Percentiles rank a stretch among this genome's conserved stretches.
phyloP scores from a whole-genome alignment of 805 yeast species.

The Teunomyces pallodes region DNA sequence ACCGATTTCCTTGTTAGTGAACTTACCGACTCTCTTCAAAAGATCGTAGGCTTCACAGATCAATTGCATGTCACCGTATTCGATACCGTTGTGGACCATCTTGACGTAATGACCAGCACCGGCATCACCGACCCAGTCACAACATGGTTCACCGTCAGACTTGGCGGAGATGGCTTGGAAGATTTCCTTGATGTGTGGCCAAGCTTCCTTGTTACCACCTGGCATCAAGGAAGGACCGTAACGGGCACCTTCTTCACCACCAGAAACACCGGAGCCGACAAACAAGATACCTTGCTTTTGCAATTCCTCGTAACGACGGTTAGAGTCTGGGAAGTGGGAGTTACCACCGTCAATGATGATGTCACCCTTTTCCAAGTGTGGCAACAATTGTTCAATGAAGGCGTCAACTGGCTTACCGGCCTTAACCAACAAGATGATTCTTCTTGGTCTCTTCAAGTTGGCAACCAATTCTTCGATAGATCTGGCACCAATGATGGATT shows the following conservation, averaged over 20 bases:
- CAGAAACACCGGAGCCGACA: constrained; percentile 99
- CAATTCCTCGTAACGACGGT: constrained; percentile 92
- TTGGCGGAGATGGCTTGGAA: constrained; percentile 96
- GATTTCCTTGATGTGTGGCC: constrained; percentile 97
- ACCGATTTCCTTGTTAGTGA: constrained; percentile 88
- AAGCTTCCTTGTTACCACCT: constrained; percentile 96
- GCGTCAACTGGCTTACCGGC: constrained; percentile 95
- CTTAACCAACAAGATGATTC: constrained; percentile 89
- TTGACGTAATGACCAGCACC: constrained; percentile 99
- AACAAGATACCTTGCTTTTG: constrained; percentile 82
- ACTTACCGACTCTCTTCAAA: constrained; percentile 90
- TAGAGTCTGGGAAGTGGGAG: constrained; percentile 98
- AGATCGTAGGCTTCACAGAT: constrained; percentile 97
- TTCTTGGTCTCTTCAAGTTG: constrained; percentile 95
- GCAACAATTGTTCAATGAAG: constrained; percentile 83
- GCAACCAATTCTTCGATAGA: constrained; percentile 84
- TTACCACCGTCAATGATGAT: constrained; percentile 99
- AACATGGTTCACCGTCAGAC: constrained; percentile 98
- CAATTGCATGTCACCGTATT: constrained; percentile 99
- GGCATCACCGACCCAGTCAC: constrained; percentile 99
- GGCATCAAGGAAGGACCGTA: constrained; percentile 99
- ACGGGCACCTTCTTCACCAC: constrained; percentile 99
- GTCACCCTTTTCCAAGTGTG: constrained; percentile 92
- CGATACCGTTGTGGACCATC: constrained; percentile 99
- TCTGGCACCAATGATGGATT: constrained; percentile 92